These are phyloP conservation scores for Pseudogymnoascus sp. DNA, from an alignment of 2,329 filamentous ascomycete species.

Conservation along the genomic window DNA sequence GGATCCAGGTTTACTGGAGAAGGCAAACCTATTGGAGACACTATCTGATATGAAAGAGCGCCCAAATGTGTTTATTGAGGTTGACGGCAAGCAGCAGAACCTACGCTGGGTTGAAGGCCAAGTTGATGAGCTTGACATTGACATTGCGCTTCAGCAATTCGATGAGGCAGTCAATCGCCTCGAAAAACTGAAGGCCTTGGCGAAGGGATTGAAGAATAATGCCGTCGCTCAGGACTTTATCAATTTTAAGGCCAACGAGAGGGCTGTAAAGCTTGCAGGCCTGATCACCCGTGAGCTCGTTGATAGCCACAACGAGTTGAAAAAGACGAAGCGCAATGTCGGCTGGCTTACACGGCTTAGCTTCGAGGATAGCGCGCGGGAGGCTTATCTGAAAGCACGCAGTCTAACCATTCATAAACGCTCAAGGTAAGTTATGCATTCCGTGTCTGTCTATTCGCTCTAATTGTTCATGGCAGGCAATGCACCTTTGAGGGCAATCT, in stretches of 20 bases:
- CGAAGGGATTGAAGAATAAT: slow-evolving; percentile 75
- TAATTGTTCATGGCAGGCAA: slow-evolving; percentile 50
- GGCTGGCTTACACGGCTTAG: slow-evolving; percentile 78
- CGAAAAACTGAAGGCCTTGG: slow-evolving; percentile 74
- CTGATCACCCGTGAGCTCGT: slow-evolving; percentile 71
- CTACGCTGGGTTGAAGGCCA: slow-evolving; percentile 92
- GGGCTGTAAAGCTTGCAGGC: slow-evolving; percentile 66
- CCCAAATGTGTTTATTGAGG: slow-evolving; percentile 73
- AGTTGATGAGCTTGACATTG: slow-evolving; percentile 92
- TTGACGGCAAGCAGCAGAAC: slow-evolving; percentile 94
- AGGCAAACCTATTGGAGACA: slow-evolving; percentile 70
- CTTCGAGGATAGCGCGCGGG: slow-evolving; percentile 81
- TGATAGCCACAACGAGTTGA: slow-evolving; percentile 66
- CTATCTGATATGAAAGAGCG: slow-evolving; percentile 69
- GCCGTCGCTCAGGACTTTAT: slow-evolving; percentile 85
- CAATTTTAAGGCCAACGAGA: slow-evolving; percentile 79
- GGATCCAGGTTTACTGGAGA: slow-evolving; percentile 67
- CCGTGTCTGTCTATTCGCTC: slow-evolving; percentile 18
- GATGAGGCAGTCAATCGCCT: slow-evolving; percentile 76
- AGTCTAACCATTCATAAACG: slow-evolving; percentile 71
- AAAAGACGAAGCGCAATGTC: slow-evolving; percentile 72
- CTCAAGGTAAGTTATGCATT: slow-evolving; percentile 54
- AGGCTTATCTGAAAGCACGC: slow-evolving; percentile 75
- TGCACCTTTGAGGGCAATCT: slow-evolving; percentile 93
- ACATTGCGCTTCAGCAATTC: slow-evolving; percentile 84